Base-by-base conservation (phyloP, 176 grass and related monocot genomes). In the Puya raimondii region DNA sequence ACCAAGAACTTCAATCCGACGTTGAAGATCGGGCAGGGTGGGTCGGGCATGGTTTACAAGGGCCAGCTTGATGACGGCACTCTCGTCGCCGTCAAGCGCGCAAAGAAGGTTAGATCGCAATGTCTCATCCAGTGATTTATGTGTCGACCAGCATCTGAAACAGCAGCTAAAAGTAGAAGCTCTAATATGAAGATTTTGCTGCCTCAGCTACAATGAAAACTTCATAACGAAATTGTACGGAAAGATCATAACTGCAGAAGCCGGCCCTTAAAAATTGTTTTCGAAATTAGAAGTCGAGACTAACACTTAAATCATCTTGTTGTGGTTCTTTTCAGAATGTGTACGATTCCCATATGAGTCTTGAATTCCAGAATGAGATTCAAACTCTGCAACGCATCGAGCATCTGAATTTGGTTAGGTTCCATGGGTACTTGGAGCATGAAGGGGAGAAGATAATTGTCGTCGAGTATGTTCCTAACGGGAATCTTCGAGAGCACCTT, bases 401-500 rank as follows among this genome's bases (percentile, higher is more conserved):
- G 53, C 93, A 97, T 88, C 70, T 83, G 71, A 97, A 97, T 86
- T 70, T 97, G 89, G 93, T 97, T 11, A 75, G 81, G 50, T 85
- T 90, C 61, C 83, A 85, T 79, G 93, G 93, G 72, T 97, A 79
- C 57, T 53, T 92, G 13, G 89, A 92, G 73, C 70, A 88, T 72
- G 82, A 88, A 25, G 81, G 82, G 48, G 93, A 97, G 77, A 84
- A 92, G 64, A 75, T 97, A 48, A 85, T 97, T 58, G 81, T 97
- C 51, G 89, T 97, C 12, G 93, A 97, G 48, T 92, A 80, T 64
- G 74, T 92, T 65, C 74, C 93, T 15, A 97, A 97, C 74, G 93
- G 93, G n/a, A 97, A 89, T 76, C 89, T 97, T 88, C 71, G 89
- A 49, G 86, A 97, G 33, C 89, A 97, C 71, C 89, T 97, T 47